phyloP scores from a whole-genome alignment of 176 grass and related monocot genomes.

The Microstegium vimineum region DNA sequence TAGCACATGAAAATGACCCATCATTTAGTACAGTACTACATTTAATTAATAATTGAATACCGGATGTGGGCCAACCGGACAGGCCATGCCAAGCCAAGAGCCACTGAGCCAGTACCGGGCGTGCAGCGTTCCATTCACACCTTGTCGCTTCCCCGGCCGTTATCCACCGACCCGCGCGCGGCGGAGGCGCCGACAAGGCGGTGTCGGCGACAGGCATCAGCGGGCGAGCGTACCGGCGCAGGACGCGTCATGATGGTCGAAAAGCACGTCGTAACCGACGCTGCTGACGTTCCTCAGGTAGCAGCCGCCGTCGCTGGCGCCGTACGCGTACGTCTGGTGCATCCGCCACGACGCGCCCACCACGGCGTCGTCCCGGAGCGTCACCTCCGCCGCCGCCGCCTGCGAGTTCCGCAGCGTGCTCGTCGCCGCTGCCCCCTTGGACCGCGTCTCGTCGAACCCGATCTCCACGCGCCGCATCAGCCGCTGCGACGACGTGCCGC shows the following conservation, averaged over 20 bases:
- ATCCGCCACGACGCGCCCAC: conserved; percentile 55
- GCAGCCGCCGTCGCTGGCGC: conserved; percentile 64
- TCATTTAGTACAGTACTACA: background rate
- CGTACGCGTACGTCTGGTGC: conserved; percentile 75
- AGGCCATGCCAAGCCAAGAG: background rate
- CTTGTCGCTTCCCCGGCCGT: conserved; percentile 24
- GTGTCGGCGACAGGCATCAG: conserved; percentile 28
- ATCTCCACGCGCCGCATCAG: conserved; percentile 47
- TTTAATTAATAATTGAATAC: background rate
- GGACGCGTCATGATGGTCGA: conserved; percentile 49
- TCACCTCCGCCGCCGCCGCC: conserved; percentile 59
- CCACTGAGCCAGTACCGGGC: background rate
- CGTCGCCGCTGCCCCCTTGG: background rate
- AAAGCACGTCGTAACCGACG: conserved; percentile 63
- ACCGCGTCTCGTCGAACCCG: conserved; percentile 57
- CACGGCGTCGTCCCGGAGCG: conserved; percentile 69
- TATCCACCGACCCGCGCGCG: conserved; percentile 16
- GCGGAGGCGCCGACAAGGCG: background rate
- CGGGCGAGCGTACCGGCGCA: conserved; percentile 33
- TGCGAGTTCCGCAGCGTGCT: conserved; percentile 69
- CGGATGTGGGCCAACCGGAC: background rate
- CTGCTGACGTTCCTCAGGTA: conserved; percentile 71
- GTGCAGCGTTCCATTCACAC: conserved; percentile 1
- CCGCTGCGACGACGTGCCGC: conserved; percentile 49
- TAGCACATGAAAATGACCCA: conserved; percentile 7